phyloP scores from a whole-genome alignment of 257 asterid species.

The Verbascum thapsus region DNA sequence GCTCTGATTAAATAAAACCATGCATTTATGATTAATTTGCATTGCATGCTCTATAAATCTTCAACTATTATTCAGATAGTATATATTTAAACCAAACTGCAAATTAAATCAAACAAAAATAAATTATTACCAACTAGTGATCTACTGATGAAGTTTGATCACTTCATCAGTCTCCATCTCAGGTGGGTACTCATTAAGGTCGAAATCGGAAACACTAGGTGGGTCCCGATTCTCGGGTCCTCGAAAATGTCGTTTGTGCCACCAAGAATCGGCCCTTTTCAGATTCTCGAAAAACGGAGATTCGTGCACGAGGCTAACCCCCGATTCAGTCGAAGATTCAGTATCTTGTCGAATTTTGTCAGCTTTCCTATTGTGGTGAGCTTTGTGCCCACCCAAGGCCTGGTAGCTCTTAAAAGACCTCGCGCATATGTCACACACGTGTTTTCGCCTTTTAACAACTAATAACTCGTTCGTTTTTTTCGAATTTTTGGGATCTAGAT shows the following conservation, averaged over 20 bases:
- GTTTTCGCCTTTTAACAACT: background rate
- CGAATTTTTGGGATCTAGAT: background rate
- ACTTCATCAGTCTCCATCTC: background rate
- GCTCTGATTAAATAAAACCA: background rate
- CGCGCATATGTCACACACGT: constrained; percentile 30
- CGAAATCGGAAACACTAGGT: constrained; percentile 21
- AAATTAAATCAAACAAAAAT: no score
- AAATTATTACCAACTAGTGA: no score
- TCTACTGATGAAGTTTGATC: no score
- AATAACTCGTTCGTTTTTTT: background rate
- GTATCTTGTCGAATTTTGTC: background rate
- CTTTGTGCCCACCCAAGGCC: constrained; percentile 47
- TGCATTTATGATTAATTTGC: no score
- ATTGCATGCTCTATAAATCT: no score
- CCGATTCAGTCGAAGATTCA: constrained; percentile 4
- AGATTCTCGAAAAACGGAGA: constrained; percentile 37
- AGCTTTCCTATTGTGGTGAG: constrained; percentile 33
- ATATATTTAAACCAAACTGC: no score
- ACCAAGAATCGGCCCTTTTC: constrained; percentile 46
- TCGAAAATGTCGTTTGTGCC: constrained; percentile 44
- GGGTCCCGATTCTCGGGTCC: background rate
- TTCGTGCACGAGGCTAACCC: constrained; percentile 4
- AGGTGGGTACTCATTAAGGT: constrained; percentile 40
- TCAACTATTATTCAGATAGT: no score
- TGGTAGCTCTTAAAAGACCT: constrained; percentile 36